phyloP scores from a whole-genome alignment of 2,329 filamentous ascomycete species.

The Aureobasidium musti region DNA sequence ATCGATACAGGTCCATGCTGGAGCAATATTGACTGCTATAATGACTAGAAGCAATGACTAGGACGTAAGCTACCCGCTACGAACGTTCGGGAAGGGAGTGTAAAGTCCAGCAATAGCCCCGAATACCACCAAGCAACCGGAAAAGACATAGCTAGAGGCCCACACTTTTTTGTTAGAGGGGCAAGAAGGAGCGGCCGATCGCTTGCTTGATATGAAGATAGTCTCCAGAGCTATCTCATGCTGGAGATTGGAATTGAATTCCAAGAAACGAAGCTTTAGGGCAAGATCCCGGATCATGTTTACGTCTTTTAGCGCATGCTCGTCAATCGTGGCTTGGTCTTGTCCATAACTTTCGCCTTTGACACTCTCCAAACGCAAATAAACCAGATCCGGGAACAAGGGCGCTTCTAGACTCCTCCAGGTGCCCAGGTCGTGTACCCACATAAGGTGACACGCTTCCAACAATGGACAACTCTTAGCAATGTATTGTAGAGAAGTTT shows the following conservation, averaged over 20 bases:
- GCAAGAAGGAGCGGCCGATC: too few relatives aligned
- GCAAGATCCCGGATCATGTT: background rate
- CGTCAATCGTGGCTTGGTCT: background rate
- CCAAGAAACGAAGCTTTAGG: background rate
- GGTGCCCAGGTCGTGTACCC: background rate
- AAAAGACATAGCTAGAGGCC: too few relatives aligned
- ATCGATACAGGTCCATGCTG: too few relatives aligned
- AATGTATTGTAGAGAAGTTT: background rate
- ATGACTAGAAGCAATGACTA: too few relatives aligned
- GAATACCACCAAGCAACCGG: too few relatives aligned
- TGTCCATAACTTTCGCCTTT: background rate
- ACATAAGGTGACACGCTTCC: background rate
- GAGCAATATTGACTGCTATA: too few relatives aligned
- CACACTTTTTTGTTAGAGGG: too few relatives aligned
- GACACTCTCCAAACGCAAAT: too few relatives aligned
- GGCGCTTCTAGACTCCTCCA: background rate
- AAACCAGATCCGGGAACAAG: background rate
- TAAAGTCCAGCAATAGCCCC: too few relatives aligned
- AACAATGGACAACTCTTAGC: background rate
- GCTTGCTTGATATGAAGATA: too few relatives aligned
- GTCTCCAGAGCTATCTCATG: background rate
- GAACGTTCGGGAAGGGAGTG: too few relatives aligned
- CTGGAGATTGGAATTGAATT: background rate
- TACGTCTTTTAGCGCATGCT: background rate
- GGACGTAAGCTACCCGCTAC: too few relatives aligned